Evolutionary conservation across 139 green algal genomes (phyloP), one percentile per base, ranked within the genome.

Genomic region (Trebouxia sp.): DNA sequence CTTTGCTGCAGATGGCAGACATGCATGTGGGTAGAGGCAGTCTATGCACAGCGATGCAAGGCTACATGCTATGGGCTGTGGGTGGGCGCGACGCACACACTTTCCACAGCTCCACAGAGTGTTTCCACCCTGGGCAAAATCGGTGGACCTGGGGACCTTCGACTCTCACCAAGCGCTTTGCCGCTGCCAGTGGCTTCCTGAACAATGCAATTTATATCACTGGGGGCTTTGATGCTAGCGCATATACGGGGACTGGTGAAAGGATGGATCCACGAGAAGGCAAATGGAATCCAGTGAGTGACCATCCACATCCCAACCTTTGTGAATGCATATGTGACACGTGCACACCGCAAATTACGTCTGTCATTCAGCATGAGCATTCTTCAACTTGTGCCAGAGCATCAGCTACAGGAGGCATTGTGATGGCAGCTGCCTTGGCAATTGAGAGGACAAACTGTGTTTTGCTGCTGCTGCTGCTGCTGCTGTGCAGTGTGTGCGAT

Each of bases 121-220:
- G 69, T 0, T 83, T 79, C 47, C 69, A 88, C 50, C 79, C 76
- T 0, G 77, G 58, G 6, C 47, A 50, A 50, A 75, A 88, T 32
- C 37, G 42, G 6, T 91, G 83, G 83, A 72, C 82, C 35, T 24
- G 62, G 0, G 80, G 82, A 42, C 53, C 65, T 9, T 53, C 39
- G 14, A 81, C 89, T 77, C 32, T 3, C 28, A 41, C 30, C 42
- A 76, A 55, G 26, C 87, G 87, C 69, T 87, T 89, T 80, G 84
- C 80, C 28, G 80, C 82, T 2, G 80, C 85, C 1, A 83, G 69
- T 0, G 83, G 45, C 0, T 32, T 47, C 8, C 56, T 86, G 15
- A 28, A 77, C 14, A 77, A 69, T 10, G 66, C 35, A 14, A 76
- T 91, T 22, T 90, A 88, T 53, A 78, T 85, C 6, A 47, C 70